A percentile compares a stretch with the other conserved stretches of the same genome.
These are phyloP conservation scores for Kwoniella newhampshirensis DNA, from an alignment of 768 basidiomycete genomes.

Conservation along the genomic window DNA sequence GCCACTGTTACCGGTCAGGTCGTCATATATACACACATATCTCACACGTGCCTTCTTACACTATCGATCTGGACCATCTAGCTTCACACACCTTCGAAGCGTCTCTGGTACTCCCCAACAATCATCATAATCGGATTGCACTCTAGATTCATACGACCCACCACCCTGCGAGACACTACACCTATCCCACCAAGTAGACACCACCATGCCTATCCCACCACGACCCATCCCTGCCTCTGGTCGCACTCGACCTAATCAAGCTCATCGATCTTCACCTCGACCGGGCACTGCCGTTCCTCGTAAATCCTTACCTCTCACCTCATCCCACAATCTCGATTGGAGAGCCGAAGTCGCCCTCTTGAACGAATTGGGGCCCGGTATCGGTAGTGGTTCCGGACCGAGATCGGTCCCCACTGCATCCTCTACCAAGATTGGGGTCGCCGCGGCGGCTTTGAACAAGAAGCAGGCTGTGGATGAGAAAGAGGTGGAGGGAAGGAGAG, in stretches of 20 bases:
- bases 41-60: too few relatives aligned
- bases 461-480: slow-evolving; percentile 3
- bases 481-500: slow-evolving; percentile 14
- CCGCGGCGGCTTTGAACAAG: slow-evolving; percentile 1
- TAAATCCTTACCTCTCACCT: slow-evolving; percentile 18
- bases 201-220: slow-evolving; percentile 43
- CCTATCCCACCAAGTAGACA: not conserved
- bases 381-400: not conserved
- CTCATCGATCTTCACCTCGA: slow-evolving; percentile 2
- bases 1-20: not conserved
- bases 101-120: too few relatives aligned
- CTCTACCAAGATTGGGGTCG: not conserved
- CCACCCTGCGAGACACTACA: not conserved
- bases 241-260: slow-evolving; percentile 7
- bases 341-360: slow-evolving; percentile 34
- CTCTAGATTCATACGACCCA: too few relatives aligned
- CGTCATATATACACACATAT: too few relatives aligned
- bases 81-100: too few relatives aligned
- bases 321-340: slow-evolving; percentile 33
- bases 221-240: slow-evolving; percentile 33
- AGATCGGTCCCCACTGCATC: slow-evolving; percentile 14
- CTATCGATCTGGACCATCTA: too few relatives aligned
- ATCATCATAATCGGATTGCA: too few relatives aligned
- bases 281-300: slow-evolving; percentile 31
- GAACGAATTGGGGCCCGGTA: slow-evolving; percentile 7